Percentiles rank a stretch among this genome's conserved stretches.
These are phyloP conservation scores for Kwoniella mangroviensis DNA, from an alignment of 768 basidiomycete species.

Conservation along the genomic window DNA sequence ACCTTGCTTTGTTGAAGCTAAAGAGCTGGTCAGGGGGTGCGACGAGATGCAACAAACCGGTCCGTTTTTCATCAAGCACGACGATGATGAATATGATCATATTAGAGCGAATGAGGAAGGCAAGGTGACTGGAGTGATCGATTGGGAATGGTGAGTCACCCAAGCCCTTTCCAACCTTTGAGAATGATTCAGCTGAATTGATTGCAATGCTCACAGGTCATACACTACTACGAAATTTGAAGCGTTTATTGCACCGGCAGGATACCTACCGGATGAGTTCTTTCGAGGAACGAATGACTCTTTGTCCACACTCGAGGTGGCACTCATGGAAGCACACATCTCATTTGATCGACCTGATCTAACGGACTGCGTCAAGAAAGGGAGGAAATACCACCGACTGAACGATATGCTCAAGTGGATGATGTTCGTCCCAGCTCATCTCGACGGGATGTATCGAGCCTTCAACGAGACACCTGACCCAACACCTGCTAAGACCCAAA, in stretches of 20 bases:
- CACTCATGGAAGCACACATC: slow-evolving; percentile 11
- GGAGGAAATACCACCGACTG: slow-evolving; percentile 14
- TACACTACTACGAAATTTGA: slow-evolving; percentile 6
- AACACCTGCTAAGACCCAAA: too few species aligned
- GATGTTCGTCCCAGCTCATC: background rate
- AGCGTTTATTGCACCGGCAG: slow-evolving; percentile 1
- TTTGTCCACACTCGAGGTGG: background rate
- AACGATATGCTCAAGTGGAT: background rate
- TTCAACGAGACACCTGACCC: background rate
- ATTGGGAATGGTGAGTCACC: slow-evolving; percentile 54
- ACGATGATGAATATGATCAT: slow-evolving; percentile 49
- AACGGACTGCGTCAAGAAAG: slow-evolving; percentile 10
- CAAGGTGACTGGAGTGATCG: slow-evolving; percentile 47
- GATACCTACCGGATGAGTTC: background rate
- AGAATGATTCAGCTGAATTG: background rate
- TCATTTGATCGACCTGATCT: slow-evolving; percentile 23
- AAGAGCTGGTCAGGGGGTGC: slow-evolving; percentile 15
- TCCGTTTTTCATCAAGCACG: slow-evolving; percentile 40
- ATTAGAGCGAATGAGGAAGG: slow-evolving; percentile 47
- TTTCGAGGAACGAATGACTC: background rate
- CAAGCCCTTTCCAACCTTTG: background rate
- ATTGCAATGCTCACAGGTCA: slow-evolving; percentile 4
- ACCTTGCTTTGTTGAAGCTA: slow-evolving; percentile 16
- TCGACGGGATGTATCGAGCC: slow-evolving; percentile 2
- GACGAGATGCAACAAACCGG: slow-evolving; percentile 13